Evolutionary conservation across 371 early-diverging fungal species (phyloP), one percentile per base, ranked within the genome.

Genomic region (Coemansia sp.): DNA sequence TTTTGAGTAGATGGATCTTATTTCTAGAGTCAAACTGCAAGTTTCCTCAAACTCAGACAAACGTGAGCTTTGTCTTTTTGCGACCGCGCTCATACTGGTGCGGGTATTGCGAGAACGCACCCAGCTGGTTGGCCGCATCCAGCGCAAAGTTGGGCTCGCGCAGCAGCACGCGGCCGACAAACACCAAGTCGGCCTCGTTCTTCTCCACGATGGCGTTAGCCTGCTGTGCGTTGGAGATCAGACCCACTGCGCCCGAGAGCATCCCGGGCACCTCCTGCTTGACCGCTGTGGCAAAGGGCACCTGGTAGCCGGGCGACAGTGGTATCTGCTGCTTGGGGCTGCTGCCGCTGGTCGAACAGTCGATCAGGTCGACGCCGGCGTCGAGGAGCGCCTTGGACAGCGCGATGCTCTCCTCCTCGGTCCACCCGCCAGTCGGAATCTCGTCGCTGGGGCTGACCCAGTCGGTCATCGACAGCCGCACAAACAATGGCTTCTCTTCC

Each of bases 381-480:
- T 68, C 71, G 33, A 81, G 69, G 33, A 89, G 80, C 45, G 70
- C 63, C 16, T 75, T 77, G n/a, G 85, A 76, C 38, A 90, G 80
- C 59, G 81, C 78, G 12, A 87, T 75, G 11, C 87, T 81, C 54
- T 94, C 89, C 36, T 88, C 83, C 8, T 84, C 66, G 53, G 82
- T 86, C 90, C 90, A 88, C 3, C 83, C 82, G 35, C 77, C 80
- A 7, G 79, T 65, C 12, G 76, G 79, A 4, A 67, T 40, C 31
- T 59, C 50, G 36, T 63, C 60, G 53, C 69, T 62, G 35, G 72
- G 72, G 41, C 75, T 83, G 11, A 87, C 82, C 77, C 83, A 86
- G 57, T 94, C 93, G 4, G 87, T 80, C 40, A 83, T 81, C 20
- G 91, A 93, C 4, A 95, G 60, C 39, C 94, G 87, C 59, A 91